Conservation (phyloP, 768 basidiomycete genomes). For the Megacollybia marginata region DNA sequence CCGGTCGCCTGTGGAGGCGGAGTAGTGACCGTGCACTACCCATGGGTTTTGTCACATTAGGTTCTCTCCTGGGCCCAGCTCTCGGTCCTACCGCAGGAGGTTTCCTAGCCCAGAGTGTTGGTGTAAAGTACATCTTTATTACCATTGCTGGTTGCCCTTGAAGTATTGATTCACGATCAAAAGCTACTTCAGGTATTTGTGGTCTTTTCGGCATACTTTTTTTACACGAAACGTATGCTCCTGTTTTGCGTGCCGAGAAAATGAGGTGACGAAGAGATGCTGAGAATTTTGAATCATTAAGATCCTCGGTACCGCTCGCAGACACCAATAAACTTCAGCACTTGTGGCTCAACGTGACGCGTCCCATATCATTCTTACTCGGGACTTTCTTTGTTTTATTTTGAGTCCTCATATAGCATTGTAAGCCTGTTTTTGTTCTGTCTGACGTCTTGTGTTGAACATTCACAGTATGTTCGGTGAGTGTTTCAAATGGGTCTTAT, state of each 20-base stretch:
- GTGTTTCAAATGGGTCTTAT: constrained; percentile 10
- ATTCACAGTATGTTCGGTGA: constrained; percentile 33
- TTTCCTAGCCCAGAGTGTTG: constrained; percentile 51
- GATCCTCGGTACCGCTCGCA: constrained; percentile 10
- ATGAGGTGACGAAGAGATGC: constrained; percentile 21
- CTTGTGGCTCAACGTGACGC: constrained; percentile 32
- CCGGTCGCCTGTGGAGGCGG: constrained; percentile 63
- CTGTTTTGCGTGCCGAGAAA: constrained; percentile 47
- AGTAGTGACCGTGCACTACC: constrained; percentile 50
- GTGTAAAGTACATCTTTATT: constrained; percentile 53
- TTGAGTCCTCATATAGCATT: constrained; percentile 66
- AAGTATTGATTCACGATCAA: constrained; percentile 19
- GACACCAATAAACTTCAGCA: not conserved
- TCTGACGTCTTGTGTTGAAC: not conserved
- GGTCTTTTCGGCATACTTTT: constrained; percentile 46
- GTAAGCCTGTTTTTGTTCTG: constrained; percentile 24
- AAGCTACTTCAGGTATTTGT: constrained; percentile 19
- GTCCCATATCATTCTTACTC: constrained; percentile 53
- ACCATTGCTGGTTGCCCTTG: constrained; percentile 10
- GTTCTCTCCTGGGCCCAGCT: constrained; percentile 42
- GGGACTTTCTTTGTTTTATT: constrained; percentile 62
- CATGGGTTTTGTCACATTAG: constrained; percentile 62
- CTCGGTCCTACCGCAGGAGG: constrained; percentile 54
- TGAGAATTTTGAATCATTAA: constrained; percentile 35
- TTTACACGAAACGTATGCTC: constrained; percentile 68